Conservation (phyloP, 2,329 filamentous ascomycete species). For the Neurospora sp. region DNA sequence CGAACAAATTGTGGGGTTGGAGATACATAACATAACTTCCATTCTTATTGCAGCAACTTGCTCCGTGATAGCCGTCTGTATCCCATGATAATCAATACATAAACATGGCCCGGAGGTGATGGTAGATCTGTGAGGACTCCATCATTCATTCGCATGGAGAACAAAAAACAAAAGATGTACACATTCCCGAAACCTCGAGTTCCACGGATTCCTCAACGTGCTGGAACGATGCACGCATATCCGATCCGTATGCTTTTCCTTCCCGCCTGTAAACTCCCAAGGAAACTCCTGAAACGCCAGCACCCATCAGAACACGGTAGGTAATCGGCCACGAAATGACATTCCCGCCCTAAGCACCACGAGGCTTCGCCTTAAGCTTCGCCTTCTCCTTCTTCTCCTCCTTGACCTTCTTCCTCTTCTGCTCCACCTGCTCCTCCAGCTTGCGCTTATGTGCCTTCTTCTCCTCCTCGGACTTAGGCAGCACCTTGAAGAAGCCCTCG, state of each 20-base stretch:
- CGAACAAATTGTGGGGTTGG: neutral
- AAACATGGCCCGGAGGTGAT: neutral
- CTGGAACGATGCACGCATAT: neutral
- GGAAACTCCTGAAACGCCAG: neutral
- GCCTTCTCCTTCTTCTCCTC: constrained; percentile 93
- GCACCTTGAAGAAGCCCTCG: constrained; percentile 93
- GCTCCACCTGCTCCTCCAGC: constrained; percentile 81
- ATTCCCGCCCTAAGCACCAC: neutral
- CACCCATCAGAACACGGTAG: neutral
- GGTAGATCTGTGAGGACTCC: neutral
- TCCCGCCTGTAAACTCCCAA: neutral
- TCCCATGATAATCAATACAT: neutral
- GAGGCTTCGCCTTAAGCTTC: constrained; percentile 74
- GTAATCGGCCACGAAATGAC: constrained; percentile 34
- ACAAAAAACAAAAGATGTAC: neutral
- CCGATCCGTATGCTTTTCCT: neutral
- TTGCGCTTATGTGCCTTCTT: constrained; percentile 84
- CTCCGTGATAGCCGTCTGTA: neutral
- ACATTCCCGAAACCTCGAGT: neutral
- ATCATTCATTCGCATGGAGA: neutral
- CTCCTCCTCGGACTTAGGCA: constrained; percentile 81
- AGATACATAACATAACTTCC: neutral
- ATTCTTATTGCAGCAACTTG: neutral
- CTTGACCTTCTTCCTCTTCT: constrained; percentile 93
- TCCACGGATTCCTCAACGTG: neutral